Evolutionary conservation across 768 basidiomycete genomes (phyloP).

Genomic region (Mycena belliarum): DNA sequence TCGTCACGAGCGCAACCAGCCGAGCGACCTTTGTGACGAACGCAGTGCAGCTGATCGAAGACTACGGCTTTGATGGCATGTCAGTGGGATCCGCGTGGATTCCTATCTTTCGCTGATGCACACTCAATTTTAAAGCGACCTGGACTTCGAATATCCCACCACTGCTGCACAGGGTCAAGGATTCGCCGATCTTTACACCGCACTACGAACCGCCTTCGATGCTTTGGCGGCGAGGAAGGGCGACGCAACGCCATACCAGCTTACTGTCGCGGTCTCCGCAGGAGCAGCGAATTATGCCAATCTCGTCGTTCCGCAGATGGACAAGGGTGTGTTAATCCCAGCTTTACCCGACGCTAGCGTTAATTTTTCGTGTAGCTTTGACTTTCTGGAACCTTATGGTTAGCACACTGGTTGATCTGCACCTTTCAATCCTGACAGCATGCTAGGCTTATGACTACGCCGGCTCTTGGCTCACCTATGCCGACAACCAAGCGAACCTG

Average conservation of each 20-base stretch:
- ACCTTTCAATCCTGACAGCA: neutral
- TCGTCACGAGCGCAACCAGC: constrained; percentile 51
- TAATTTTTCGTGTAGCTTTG: constrained; percentile 39
- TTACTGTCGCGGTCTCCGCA: constrained; percentile 66
- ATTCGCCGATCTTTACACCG: constrained; percentile 64
- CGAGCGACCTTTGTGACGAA: constrained; percentile 59
- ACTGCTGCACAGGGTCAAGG: constrained; percentile 60
- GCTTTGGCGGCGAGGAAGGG: constrained; percentile 59
- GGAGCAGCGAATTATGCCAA: constrained; percentile 60
- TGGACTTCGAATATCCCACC: constrained; percentile 80
- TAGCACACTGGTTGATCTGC: neutral
- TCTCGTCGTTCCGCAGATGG: constrained; percentile 63
- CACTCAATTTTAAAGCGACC: constrained; percentile 52
- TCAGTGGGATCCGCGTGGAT: constrained; percentile 29
- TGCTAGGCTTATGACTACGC: constrained; percentile 5
- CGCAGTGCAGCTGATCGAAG: constrained; percentile 64
- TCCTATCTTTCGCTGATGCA: neutral
- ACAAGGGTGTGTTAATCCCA: constrained; percentile 27
- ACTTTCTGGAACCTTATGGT: constrained; percentile 85
- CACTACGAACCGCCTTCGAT: constrained; percentile 64
- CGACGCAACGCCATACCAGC: constrained; percentile 57
- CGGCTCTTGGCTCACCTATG: constrained; percentile 62
- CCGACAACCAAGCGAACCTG: constrained; percentile 61
- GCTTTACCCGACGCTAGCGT: neutral
- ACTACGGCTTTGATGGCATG: constrained; percentile 85